Base-by-base conservation (phyloP, 306 rosid species). In the Corylus americana region DNA sequence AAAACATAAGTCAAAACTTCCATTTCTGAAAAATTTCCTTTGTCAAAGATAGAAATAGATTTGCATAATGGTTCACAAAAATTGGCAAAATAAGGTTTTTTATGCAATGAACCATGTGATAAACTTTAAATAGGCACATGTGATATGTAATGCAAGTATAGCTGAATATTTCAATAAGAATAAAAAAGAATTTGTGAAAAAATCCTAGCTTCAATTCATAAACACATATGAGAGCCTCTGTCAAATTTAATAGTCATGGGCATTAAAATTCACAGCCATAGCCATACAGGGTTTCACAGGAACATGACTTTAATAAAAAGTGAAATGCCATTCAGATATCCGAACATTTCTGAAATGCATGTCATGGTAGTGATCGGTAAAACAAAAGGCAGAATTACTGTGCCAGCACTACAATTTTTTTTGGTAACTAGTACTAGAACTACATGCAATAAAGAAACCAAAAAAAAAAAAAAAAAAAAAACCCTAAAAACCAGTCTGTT, bases 371-470 rank as follows among this genome's bases (percentile, higher is more conserved):
- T n/a, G 62, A 55, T 55, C 25, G 75, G 50, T 68, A 78, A 25
- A 79, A 9, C 5, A 66, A 39, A 86, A 51, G 72, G 22, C 39
- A 73, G 20, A 50, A 55, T 55, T 55, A 55, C 29, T n/a, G 62
- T 18, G 62, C 62, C 62, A n/a, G 25, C 8, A 12, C 25, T 55
- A n/a, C 62, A 20, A 2, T 16, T 55, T 16, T 16, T 42, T 42
- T 42, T 42, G 45, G 45, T 42, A 42, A 1, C 11, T 48, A 62
- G 74, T 66, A 39, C n/a, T 12, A 74, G 45, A 55, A 48, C 50
- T 53, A 67, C 37, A 75, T 59, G 73, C 62, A 79, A 82, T 25
- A 59, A 35, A 55, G 29, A 35, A 45, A 59, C 45, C 70, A 59
- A 74, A 54, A 55, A 22, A 42, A 42, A 5, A 42, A 42, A 0